Conservation (phyloP, 768 basidiomycete genomes). For the Trametes villosa region DNA sequence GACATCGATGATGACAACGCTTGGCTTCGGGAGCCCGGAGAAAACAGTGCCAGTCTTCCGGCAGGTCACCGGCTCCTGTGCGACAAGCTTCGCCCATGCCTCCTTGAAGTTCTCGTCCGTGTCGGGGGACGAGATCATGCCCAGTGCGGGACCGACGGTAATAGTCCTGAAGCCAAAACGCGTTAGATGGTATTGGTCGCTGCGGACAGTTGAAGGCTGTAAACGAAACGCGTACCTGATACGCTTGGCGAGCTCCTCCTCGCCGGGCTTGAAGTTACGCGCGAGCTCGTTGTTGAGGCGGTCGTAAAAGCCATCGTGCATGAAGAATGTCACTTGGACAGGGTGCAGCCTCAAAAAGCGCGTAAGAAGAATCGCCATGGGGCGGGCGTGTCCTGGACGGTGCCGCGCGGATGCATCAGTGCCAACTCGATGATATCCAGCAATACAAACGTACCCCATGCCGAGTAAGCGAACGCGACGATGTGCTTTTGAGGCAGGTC, state of each 20-base stretch:
- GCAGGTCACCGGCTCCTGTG: constrained; percentile 12
- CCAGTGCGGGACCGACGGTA: background rate
- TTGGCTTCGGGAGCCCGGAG: constrained; percentile 9
- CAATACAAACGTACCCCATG: background rate
- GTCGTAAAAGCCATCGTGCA: constrained; percentile 3
- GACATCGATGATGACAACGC: constrained; percentile 25
- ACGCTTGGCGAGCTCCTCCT: background rate
- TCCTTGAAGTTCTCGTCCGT: constrained; percentile 15
- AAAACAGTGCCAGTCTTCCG: background rate
- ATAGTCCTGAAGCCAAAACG: constrained; percentile 5
- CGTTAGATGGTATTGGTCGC: too few relatives aligned
- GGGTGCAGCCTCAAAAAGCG: constrained; percentile 16
- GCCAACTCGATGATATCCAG: background rate
- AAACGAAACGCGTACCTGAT: constrained; percentile 6
- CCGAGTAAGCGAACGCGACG: background rate
- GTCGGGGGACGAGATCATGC: background rate
- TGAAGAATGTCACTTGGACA: constrained; percentile 15
- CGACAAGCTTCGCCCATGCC: constrained; percentile 15
- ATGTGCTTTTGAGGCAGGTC: constrained; percentile 4
- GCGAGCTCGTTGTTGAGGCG: constrained; percentile 19
- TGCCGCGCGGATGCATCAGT: background rate
- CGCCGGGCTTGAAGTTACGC: constrained; percentile 6
- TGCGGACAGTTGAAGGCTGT: background rate
- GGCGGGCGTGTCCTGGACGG: constrained; percentile 22
- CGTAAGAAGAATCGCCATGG: constrained; percentile 14